A percentile compares a stretch with the other conserved stretches of the same genome.
phyloP scores from a whole-genome alignment of 1,139 yeast species.

The Taiozyma sp. region DNA sequence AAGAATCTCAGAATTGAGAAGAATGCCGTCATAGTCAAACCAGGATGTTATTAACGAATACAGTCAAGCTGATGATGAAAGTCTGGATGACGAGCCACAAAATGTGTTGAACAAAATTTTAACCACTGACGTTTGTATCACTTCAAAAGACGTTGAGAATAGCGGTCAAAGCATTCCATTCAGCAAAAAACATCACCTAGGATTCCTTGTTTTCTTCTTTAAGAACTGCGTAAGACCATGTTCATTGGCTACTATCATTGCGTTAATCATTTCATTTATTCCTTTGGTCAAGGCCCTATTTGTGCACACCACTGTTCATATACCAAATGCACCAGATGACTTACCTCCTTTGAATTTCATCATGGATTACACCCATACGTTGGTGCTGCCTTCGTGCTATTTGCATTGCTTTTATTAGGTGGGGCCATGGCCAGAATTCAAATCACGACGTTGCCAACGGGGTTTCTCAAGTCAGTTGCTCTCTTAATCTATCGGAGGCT shows the following conservation, averaged over 20 bases:
- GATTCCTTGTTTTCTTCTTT: conserved; percentile 27
- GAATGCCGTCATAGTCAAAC: conserved; percentile 46
- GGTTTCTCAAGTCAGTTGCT: conserved; percentile 63
- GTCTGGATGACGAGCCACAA: neutral
- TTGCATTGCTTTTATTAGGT: conserved; percentile 75
- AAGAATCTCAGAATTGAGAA: conserved; percentile 27
- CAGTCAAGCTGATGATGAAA: conserved; percentile 34
- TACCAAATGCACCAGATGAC: conserved; percentile 74
- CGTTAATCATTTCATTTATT: conserved; percentile 68
- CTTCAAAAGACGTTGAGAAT: conserved; percentile 23
- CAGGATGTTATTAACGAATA: conserved; percentile 58
- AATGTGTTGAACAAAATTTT: conserved; percentile 9
- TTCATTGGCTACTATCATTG: conserved; percentile 57
- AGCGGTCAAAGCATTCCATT: conserved; percentile 24
- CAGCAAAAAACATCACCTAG: conserved; percentile 28
- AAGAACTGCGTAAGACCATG: conserved; percentile 66
- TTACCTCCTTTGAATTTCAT: conserved; percentile 78
- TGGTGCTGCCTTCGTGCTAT: conserved; percentile 85
- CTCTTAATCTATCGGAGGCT: conserved; percentile 42
- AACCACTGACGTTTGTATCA: conserved; percentile 20
- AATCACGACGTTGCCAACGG: conserved; percentile 54
- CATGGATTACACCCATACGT: conserved; percentile 76
- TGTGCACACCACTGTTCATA: conserved; percentile 37
- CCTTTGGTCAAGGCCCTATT: conserved; percentile 85
- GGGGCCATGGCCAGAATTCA: conserved; percentile 76